A percentile compares a stretch with the other conserved stretches of the same genome.
Evolutionary conservation across 352 stramenopile genomes (phyloP).

Genomic region (Saprolegnia diclina): DNA sequence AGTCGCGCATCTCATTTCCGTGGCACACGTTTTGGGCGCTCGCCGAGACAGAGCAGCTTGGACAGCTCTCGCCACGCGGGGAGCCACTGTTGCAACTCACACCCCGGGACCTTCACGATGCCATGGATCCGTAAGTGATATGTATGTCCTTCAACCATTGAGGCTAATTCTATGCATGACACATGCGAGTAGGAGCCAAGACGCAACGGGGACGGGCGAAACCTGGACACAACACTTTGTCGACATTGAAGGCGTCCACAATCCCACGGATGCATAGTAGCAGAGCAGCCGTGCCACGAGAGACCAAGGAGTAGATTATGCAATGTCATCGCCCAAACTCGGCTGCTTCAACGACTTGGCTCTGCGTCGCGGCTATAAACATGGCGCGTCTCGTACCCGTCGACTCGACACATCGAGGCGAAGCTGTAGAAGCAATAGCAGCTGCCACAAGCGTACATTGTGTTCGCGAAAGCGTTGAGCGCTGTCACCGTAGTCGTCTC

Average conservation of each 20-base stretch:
- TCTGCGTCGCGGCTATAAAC: neutral
- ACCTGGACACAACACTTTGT: neutral
- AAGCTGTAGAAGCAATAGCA: neutral
- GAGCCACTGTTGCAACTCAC: no score
- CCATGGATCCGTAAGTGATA: no score
- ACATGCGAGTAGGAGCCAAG: no score
- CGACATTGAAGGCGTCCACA: neutral
- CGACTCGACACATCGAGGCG: neutral
- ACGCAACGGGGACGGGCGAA: no score
- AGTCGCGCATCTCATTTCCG: constrained; percentile 25
- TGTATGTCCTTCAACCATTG: no score
- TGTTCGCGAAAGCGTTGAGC: no score
- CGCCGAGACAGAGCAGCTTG: constrained; percentile 1
- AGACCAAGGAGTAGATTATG: neutral
- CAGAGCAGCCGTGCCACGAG: no score
- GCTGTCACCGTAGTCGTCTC: no score
- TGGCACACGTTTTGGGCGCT: constrained; percentile 24
- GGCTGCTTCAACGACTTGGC: neutral
- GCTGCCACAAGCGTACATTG: no score
- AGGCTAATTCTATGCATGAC: no score
- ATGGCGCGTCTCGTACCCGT: neutral
- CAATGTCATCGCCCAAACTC: neutral
- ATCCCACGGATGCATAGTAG: neutral
- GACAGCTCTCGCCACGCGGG: neutral
- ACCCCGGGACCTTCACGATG: no score